Evolutionary conservation across 345 rosid genomes (phyloP).

Genomic region (Bruguiera gymnorhiza): DNA sequence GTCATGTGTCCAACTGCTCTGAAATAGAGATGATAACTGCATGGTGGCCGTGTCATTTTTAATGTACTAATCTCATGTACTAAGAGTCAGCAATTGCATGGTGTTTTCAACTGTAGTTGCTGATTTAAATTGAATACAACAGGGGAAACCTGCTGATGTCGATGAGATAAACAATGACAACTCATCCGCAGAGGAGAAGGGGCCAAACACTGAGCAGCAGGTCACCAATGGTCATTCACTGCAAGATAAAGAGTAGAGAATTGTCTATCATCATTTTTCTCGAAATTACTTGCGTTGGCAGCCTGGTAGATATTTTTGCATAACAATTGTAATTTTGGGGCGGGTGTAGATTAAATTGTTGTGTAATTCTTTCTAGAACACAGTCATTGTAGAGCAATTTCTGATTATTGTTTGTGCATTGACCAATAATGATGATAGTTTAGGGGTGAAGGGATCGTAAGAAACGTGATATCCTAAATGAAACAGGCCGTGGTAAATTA

Average conservation of each 20-base stretch:
- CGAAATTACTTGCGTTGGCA: not conserved
- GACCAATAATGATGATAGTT: constrained; percentile 21
- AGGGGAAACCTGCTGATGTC: constrained; percentile 42
- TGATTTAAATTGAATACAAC: constrained; percentile 13
- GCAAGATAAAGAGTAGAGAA: constrained; percentile 33
- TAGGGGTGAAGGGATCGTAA: constrained; percentile 24
- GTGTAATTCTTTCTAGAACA: not conserved
- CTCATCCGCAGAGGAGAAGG: constrained; percentile 40
- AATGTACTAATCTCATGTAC: not conserved
- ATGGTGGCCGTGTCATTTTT: not conserved
- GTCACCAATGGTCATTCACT: constrained; percentile 30
- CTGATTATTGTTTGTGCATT: constrained; percentile 38
- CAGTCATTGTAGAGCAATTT: constrained; percentile 23
- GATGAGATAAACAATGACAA: constrained; percentile 47
- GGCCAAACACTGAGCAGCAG: constrained; percentile 30
- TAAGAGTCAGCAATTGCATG: not conserved
- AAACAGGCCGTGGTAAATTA: constrained; percentile 5
- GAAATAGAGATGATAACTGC: too few species aligned
- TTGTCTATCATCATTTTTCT: constrained; percentile 2
- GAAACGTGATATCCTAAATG: constrained; percentile 11
- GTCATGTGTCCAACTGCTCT: not conserved
- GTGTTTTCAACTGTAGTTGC: not conserved
- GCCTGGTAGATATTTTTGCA: constrained; percentile 25
- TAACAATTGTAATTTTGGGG: constrained; percentile 15
- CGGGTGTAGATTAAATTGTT: not conserved